Evolutionary conservation across 73 alveolate genomes (phyloP), one percentile per base, ranked within the genome.

Genomic region (Blepharisma japonicum): DNA sequence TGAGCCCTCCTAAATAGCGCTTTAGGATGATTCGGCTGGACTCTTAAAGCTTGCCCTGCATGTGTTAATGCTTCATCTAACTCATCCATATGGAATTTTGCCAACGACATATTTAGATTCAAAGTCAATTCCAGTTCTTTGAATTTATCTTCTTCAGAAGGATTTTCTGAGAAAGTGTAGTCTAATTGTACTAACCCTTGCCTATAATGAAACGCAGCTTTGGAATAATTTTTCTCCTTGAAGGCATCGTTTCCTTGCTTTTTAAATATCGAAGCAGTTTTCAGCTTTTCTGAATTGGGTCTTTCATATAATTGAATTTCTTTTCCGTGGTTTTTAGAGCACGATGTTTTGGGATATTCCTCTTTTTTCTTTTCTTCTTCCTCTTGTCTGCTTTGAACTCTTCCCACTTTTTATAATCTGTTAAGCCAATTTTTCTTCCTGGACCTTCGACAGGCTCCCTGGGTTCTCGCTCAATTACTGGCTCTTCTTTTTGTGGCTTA

Each of bases 271-370:
- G 70, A 79, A 45, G 81, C 77, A 50, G 86, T 77, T 39, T 81
- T 78, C 45, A 85, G 66, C 77, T 85, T 85, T 71, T 85, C 92
- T 55, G 68, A 42, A 14, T 86, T 85, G 7, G 92, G 71, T 55
- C 82, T 85, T 53, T 85, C 92, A 72, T 81, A 85, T n/a, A 85
- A 39, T 55, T 85, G 85, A 53, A 84, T 85, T 82, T 85, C 92
- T 68, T 78, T 61, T 7, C 79, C 8, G 25, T 68, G 79, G 25
- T 68, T 76, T 68, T 45, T 9, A 68, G 79, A 68, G 20, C 79
- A 68, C 79, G 20, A 7, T n/a, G 79, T 9, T 68, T 68, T 68
- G 6, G 32, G 7, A 76, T 38, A 68, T 38, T 68, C 79, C 76
- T 38, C 70, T n/a, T n/a, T n/a, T 45, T 38, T 8, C 20, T 68